phyloP scores from a whole-genome alignment of 305 asterid species.

The Fraxinus sp. region DNA sequence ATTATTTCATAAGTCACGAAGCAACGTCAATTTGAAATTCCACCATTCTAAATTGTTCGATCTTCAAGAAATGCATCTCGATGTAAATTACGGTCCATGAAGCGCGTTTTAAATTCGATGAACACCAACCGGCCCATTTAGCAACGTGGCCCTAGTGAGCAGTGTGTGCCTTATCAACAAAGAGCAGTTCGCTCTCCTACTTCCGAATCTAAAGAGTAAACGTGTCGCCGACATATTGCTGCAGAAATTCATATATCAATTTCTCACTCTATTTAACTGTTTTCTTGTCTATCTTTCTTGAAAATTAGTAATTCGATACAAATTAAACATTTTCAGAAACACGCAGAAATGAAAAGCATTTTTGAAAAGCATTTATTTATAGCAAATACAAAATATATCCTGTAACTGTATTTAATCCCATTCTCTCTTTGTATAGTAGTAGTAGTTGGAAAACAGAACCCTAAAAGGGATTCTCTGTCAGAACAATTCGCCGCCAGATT shows the following conservation, averaged over 20 bases:
- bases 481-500: slow-evolving; percentile 76
- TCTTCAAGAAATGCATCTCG: not conserved
- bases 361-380: slow-evolving; percentile 9
- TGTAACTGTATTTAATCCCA: slow-evolving; percentile 35
- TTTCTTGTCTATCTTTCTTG: not conserved
- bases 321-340: slow-evolving; percentile 2
- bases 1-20: not conserved
- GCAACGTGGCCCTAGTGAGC: not conserved
- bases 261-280: slow-evolving; percentile 4
- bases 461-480: slow-evolving; percentile 57
- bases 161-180: slow-evolving; percentile 23
- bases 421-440: slow-evolving; percentile 14
- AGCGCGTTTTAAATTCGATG: not conserved
- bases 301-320: not conserved
- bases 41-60: not conserved
- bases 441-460: slow-evolving; percentile 59
- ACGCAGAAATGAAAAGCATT: not conserved
- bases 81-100: not conserved
- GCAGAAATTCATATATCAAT: slow-evolving; percentile 12
- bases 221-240: slow-evolving; percentile 51
- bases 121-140: not conserved
- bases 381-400: slow-evolving; percentile 13
- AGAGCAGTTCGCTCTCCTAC: slow-evolving; percentile 22
- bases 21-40: not conserved
- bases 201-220: slow-evolving; percentile 37